Conservation (phyloP, 1,139 yeast species). For the Hanseniaspora gamundiae region DNA sequence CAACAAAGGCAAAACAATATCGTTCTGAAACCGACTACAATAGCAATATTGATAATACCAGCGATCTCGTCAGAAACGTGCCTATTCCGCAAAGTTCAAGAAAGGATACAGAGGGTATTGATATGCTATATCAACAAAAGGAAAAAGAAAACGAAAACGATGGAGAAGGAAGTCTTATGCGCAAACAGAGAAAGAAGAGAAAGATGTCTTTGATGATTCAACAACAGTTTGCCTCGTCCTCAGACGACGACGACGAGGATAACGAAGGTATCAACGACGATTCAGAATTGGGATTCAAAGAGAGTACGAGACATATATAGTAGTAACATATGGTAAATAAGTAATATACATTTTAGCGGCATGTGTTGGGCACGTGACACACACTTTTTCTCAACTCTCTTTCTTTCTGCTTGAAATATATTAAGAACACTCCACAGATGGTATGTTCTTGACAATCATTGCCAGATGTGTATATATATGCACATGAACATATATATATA, state of each 20-base stretch:
- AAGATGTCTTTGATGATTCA: constrained; percentile 22
- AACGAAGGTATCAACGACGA: constrained; percentile 3
- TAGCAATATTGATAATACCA: neutral
- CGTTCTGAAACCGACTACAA: too few relatives aligned
- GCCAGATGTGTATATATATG: too few relatives aligned
- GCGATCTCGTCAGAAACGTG: too few relatives aligned
- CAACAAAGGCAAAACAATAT: too few relatives aligned
- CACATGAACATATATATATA: too few relatives aligned
- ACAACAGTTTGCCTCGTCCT: constrained; percentile 24
- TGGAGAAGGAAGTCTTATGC: constrained; percentile 18
- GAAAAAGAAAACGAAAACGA: constrained; percentile 6
- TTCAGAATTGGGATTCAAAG: neutral
- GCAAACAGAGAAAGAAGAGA: constrained; percentile 20
- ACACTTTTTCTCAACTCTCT: neutral
- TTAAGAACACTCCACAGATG: too few relatives aligned
- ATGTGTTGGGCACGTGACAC: too few relatives aligned
- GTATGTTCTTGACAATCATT: too few relatives aligned
- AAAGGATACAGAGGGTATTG: neutral
- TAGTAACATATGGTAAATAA: too few relatives aligned
- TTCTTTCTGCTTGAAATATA: too few relatives aligned
- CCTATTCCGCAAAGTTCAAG: neutral
- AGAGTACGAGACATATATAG: constrained; percentile 12
- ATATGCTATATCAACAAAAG: neutral
- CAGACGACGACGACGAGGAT: constrained; percentile 3
- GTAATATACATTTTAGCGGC: too few relatives aligned